Evolutionary conservation across 1,284 basidiomycete species (phyloP).

Genomic region (Malassezia cuniculi): DNA sequence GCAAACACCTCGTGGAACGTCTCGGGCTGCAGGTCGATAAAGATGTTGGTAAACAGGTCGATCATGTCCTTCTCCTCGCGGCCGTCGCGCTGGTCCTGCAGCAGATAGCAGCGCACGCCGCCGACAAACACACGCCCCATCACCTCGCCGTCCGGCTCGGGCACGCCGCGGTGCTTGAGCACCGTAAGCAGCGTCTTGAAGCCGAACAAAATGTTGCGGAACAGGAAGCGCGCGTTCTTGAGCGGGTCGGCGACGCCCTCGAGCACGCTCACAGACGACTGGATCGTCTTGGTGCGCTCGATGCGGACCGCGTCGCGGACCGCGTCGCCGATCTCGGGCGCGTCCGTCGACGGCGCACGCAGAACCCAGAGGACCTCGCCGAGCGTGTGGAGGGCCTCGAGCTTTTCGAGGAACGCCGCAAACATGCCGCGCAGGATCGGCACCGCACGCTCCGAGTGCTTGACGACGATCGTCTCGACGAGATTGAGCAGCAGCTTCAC

Average conservation of each 20-base stretch:
- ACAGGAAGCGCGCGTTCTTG: slow-evolving; percentile 59
- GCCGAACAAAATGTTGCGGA: slow-evolving; percentile 77
- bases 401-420: slow-evolving; percentile 71
- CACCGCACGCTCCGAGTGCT: slow-evolving; percentile 50
- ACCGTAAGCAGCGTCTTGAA: slow-evolving; percentile 70
- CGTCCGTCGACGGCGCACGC: neutral
- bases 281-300: slow-evolving; percentile 47
- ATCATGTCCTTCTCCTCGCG: slow-evolving; percentile 75
- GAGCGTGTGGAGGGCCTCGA: slow-evolving; percentile 59
- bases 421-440: slow-evolving; percentile 63
- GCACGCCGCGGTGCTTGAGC: slow-evolving; percentile 66
- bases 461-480: slow-evolving; percentile 61
- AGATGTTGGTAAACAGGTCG: slow-evolving; percentile 60
- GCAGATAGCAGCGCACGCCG: slow-evolving; percentile 67
- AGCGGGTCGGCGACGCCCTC: slow-evolving; percentile 46
- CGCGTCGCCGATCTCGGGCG: slow-evolving; percentile 9
- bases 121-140: slow-evolving; percentile 77
- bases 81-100: slow-evolving; percentile 59
- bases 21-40: slow-evolving; percentile 47
- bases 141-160: slow-evolving; percentile 69
- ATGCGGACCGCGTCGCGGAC: slow-evolving; percentile 32
- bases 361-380: slow-evolving; percentile 15
- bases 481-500: slow-evolving; percentile 86
- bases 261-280: slow-evolving; percentile 44
- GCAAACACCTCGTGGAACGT: slow-evolving; percentile 42